Conservation (phyloP, 805 yeast genomes). For the Starmerella apis region DNA sequence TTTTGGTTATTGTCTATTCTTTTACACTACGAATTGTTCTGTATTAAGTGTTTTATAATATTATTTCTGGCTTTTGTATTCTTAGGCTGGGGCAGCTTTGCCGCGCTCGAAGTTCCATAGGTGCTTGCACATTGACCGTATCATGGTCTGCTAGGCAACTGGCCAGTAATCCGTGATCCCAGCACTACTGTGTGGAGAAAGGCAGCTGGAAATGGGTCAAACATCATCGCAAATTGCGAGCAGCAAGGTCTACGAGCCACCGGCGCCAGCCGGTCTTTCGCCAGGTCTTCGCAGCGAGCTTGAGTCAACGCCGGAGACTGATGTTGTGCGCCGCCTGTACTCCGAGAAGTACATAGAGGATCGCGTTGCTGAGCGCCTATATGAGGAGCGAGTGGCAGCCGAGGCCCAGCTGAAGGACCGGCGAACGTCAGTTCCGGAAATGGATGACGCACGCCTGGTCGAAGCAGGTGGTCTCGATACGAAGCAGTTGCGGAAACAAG, state of each 20-base stretch:
- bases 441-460: slow-evolving; percentile 19
- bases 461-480: slow-evolving; percentile 18
- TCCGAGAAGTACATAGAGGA: slow-evolving; percentile 31
- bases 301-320: slow-evolving; percentile 31
- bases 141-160: background rate
- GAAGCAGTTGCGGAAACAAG: slow-evolving; percentile 24
- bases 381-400: slow-evolving; percentile 28
- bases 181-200: background rate
- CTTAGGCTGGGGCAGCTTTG: no score
- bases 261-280: slow-evolving; percentile 27
- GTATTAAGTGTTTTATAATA: no score
- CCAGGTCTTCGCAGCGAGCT: slow-evolving; percentile 28
- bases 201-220: slow-evolving; percentile 26
- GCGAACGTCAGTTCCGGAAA: slow-evolving; percentile 11
- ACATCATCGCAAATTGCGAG: slow-evolving; percentile 23
- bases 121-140: no score
- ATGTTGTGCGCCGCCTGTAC: slow-evolving; percentile 32
- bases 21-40: no score
- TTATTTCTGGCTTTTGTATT: no score
- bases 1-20: no score
- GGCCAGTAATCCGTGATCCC: slow-evolving; percentile 4
- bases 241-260: slow-evolving; percentile 29
- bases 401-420: slow-evolving; percentile 25
- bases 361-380: slow-evolving; percentile 30
- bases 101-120: no score